These are phyloP conservation scores for Phytophthora sojae DNA, from an alignment of 352 stramenopile genomes.

Conservation along the genomic window DNA sequence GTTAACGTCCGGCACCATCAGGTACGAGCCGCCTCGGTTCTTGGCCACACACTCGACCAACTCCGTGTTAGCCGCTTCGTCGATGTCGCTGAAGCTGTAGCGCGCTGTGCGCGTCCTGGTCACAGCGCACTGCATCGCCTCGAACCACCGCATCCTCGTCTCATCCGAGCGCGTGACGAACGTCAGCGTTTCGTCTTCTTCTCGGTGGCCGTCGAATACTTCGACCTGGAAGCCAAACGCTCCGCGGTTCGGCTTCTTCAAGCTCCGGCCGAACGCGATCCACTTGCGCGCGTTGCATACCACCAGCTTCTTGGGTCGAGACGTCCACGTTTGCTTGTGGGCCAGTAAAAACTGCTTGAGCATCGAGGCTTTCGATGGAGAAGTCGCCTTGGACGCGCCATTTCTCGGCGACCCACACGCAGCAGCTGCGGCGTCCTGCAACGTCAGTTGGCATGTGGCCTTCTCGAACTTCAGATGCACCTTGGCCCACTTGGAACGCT, in stretches of 20 bases:
- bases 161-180: constrained; percentile 74
- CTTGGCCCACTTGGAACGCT: constrained; percentile 78
- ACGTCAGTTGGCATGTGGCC: constrained; percentile 54
- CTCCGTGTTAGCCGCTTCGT: constrained; percentile 68
- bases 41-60: constrained; percentile 73
- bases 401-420: constrained; percentile 8
- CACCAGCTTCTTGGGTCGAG: constrained; percentile 65
- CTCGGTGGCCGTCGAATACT: constrained; percentile 74
- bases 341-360: constrained; percentile 73
- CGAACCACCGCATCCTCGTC: constrained; percentile 66
- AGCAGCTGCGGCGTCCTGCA: constrained; percentile 46
- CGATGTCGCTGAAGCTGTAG: constrained; percentile 64
- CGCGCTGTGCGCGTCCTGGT: constrained; percentile 49
- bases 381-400: constrained; percentile 24
- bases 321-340: constrained; percentile 66
- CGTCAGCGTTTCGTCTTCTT: constrained; percentile 79
- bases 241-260: constrained; percentile 72
- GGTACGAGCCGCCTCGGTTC: constrained; percentile 50
- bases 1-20: constrained; percentile 69
- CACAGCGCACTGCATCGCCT: constrained; percentile 64
- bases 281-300: constrained; percentile 80
- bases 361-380: constrained; percentile 37
- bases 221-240: constrained; percentile 86
- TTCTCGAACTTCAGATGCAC: constrained; percentile 80
- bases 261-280: constrained; percentile 75